Conservation (phyloP, 257 asterid genomes). For the Sherardia arvensis region DNA sequence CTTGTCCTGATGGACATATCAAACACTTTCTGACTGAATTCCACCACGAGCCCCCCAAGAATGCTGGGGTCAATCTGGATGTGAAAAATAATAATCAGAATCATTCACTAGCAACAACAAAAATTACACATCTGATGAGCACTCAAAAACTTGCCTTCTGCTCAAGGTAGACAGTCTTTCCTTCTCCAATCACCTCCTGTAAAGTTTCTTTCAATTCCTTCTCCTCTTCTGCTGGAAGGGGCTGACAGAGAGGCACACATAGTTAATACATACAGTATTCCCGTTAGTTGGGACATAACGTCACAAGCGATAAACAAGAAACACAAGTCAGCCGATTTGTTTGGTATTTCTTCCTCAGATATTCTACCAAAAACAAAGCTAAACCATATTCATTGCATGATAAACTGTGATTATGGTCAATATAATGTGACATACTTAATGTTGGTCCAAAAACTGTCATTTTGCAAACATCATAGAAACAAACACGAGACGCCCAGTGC, state of each 20-base stretch:
- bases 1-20: slow-evolving; percentile 92
- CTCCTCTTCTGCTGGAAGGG: not conserved
- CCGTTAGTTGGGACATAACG: not conserved
- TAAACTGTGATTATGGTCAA: not conserved
- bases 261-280: not conserved
- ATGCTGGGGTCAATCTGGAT: slow-evolving; percentile 80
- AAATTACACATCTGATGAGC: not conserved
- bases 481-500: not conserved
- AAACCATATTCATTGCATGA: not conserved
- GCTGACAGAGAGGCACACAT: not conserved
- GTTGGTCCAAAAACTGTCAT: not conserved
- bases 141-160: slow-evolving; percentile 37
- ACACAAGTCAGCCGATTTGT: not conserved
- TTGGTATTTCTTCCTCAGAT: not conserved
- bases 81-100: not conserved
- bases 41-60: slow-evolving; percentile 91
- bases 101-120: not conserved
- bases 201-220: not conserved
- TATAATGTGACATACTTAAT: no score
- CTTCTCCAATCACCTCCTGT: not conserved
- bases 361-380: not conserved
- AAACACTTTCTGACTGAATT: slow-evolving; percentile 62
- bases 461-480: not conserved
- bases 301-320: not conserved
- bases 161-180: not conserved